These are phyloP conservation scores for Populus deltoides DNA, from an alignment of 345 rosid species.

Conservation along the genomic window DNA sequence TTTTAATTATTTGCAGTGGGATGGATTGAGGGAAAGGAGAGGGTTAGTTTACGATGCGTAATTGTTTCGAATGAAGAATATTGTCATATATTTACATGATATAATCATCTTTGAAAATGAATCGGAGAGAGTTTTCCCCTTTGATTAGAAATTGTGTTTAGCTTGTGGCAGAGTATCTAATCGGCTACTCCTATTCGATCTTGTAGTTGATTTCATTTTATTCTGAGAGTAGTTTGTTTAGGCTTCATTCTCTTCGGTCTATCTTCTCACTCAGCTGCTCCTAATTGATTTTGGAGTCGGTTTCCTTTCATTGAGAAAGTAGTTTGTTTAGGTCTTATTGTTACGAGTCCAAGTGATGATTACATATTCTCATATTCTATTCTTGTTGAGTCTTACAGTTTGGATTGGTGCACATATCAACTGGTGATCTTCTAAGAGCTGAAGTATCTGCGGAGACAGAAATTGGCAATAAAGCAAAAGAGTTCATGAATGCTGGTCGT, in stretches of 20 bases:
- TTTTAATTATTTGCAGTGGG: neutral
- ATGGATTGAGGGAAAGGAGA: neutral
- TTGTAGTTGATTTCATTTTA: neutral
- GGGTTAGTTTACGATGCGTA: neutral
- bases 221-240: neutral
- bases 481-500: conserved; percentile 69
- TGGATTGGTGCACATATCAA: conserved; percentile 87
- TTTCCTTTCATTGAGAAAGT: neutral
- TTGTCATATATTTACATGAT: neutral
- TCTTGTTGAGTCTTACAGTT: conserved; percentile 24
- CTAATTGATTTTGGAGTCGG: too few species aligned
- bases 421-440: conserved; percentile 84
- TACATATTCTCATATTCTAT: neutral
- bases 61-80: neutral
- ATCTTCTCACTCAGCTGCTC: too few species aligned
- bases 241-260: neutral
- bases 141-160: neutral
- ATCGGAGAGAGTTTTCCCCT: neutral
- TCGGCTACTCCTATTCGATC: neutral
- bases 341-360: neutral
- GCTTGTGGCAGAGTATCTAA: neutral
- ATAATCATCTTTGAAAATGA: neutral
- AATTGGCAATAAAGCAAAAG: conserved; percentile 72
- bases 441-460: conserved; percentile 78
- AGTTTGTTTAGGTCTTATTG: neutral